Conservation (phyloP, 208 protist species). For the Plasmodiophora brassicae region DNA sequence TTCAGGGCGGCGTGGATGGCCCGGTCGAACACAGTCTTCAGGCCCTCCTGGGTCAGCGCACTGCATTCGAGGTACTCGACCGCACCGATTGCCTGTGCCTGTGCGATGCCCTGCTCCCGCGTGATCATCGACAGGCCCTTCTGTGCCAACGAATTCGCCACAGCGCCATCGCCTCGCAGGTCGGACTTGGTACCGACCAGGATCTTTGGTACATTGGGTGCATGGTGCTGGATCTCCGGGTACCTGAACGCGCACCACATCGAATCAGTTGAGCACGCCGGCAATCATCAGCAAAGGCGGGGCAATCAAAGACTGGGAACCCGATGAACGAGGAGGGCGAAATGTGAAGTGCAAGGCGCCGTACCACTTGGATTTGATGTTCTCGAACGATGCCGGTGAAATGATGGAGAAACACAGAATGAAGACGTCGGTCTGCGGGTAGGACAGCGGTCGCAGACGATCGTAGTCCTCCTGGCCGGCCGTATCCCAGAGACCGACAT, state of each 20-base stretch:
- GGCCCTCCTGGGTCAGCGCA: constrained; percentile 72
- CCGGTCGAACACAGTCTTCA: constrained; percentile 51
- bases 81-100: constrained; percentile 68
- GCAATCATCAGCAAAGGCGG: too few species aligned
- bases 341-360: too few species aligned
- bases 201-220: constrained; percentile 66
- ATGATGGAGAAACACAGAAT: constrained; percentile 68
- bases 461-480: constrained; percentile 83
- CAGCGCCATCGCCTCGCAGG: constrained; percentile 64
- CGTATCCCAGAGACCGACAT: constrained; percentile 70
- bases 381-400: constrained; percentile 63
- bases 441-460: constrained; percentile 77
- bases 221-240: constrained; percentile 69
- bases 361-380: constrained; percentile 58
- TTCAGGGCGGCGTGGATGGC: constrained; percentile 44
- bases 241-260: too few species aligned
- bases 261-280: too few species aligned
- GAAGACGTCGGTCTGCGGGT: constrained; percentile 75
- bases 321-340: too few species aligned
- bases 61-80: constrained; percentile 79
- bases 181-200: constrained; percentile 82
- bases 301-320: too few species aligned
- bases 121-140: constrained; percentile 54
- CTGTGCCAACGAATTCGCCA: constrained; percentile 53
- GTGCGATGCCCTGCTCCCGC: constrained; percentile 53